Percentiles rank a stretch among this genome's conserved stretches.
Conservation (phyloP, 306 rosid genomes). For the Cajanus cajan region DNA sequence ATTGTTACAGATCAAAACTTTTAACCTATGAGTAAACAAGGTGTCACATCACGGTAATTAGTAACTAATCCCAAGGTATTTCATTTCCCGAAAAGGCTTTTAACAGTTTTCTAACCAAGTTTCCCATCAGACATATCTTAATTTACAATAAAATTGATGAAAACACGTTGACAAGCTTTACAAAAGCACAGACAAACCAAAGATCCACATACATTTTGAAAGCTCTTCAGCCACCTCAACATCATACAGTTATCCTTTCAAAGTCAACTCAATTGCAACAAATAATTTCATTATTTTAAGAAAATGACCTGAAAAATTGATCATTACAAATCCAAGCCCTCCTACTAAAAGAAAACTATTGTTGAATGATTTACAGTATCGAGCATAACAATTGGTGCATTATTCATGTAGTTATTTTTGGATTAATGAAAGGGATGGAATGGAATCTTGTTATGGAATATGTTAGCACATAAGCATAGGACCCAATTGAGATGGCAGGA, state of each 20-base stretch:
- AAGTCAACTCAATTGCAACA: conserved; percentile 4
- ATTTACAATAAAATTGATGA: neutral
- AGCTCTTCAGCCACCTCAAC: conserved; percentile 12
- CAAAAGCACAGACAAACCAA: neutral
- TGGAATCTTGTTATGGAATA: neutral
- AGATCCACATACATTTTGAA: neutral
- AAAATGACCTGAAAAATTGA: neutral
- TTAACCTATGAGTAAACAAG: neutral
- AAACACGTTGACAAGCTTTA: neutral
- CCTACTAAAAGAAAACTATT: conserved; percentile 1
- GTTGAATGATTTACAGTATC: neutral
- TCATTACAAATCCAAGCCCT: neutral
- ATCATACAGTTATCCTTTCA: neutral
- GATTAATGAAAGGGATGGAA: neutral
- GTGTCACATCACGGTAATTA: neutral
- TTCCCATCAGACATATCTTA: neutral
- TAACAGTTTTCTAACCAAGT: neutral
- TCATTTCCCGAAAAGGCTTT: neutral
- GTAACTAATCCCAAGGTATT: neutral
- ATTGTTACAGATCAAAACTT: neutral
- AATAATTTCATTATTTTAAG: neutral
- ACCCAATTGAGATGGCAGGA: neutral
- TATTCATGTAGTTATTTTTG: neutral
- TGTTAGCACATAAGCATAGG: neutral
- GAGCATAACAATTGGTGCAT: neutral